Evolutionary conservation across 768 basidiomycete species (phyloP).

Genomic region (Hortiboletus flavorubellus): DNA sequence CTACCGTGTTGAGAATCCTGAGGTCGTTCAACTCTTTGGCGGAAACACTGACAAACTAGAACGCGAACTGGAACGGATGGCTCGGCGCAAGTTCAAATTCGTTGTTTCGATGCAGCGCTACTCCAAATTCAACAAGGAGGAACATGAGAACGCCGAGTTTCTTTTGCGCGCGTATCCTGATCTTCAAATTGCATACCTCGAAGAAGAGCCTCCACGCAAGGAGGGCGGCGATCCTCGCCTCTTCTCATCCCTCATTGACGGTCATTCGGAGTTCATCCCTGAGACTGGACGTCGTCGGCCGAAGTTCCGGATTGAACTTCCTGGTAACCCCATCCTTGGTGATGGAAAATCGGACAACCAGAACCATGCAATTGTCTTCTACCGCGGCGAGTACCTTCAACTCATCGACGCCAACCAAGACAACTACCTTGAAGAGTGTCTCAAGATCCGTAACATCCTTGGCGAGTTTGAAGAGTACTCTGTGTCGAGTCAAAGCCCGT

Average conservation of each 20-base stretch:
- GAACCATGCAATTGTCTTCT: constrained; percentile 99
- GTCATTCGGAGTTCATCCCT: constrained; percentile 92
- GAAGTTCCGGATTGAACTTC: constrained; percentile 98
- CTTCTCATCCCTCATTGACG: constrained; percentile 95
- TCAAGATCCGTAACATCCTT: constrained; percentile 98
- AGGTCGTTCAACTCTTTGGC: constrained; percentile 95
- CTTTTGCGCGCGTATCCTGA: constrained; percentile 96
- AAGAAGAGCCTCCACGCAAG: constrained; percentile 91
- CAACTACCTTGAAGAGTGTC: constrained; percentile 98
- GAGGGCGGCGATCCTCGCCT: constrained; percentile 94
- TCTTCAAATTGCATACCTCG: constrained; percentile 96
- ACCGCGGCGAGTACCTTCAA: constrained; percentile 98
- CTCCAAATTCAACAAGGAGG: constrained; percentile 99
- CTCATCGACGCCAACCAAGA: constrained; percentile 99
- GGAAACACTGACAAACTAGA: constrained; percentile 98
- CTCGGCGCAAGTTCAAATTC: constrained; percentile 97
- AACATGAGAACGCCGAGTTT: constrained; percentile 98
- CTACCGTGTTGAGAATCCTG: constrained; percentile 99
- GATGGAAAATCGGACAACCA: constrained; percentile 99
- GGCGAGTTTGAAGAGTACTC: constrained; percentile 95
- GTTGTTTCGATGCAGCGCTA: constrained; percentile 99
- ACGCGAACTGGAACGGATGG: constrained; percentile 95
- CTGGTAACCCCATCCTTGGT: constrained; percentile 97
- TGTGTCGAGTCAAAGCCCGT: constrained; percentile 84
- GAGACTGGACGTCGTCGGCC: constrained; percentile 87